Evolutionary conservation across 2,329 filamentous ascomycete genomes (phyloP), one percentile per base, ranked within the genome.

Genomic region (Fusarium dlaminii): DNA sequence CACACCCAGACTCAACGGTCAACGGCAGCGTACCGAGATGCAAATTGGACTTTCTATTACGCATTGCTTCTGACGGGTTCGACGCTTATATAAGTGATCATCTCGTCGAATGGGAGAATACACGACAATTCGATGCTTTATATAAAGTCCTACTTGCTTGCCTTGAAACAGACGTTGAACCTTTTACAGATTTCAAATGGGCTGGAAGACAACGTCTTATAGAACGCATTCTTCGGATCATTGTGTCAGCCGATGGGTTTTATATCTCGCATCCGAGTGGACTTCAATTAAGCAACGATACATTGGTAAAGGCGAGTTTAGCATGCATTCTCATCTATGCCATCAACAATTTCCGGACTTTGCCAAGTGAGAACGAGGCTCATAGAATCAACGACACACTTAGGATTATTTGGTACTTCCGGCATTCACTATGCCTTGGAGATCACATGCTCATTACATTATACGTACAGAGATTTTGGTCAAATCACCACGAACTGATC

Each of bases 221-320:
- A 13, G 1, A 27, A 13, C n/a, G 11, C 17, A 45, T 45, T 27
- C 24, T 45, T 18, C 8, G 3, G n/a, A 24, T 24, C 8, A 1
- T 43, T 43, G 4, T 12, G 11, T 17, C 40, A 5, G 36, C 17
- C 6, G 6, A 24, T 18, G 12, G 5, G 8, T 18, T 24, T 10
- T 6, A 6, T 18, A 8, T 43, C 5, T 43, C 10, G 10, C 1
- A 0, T 18, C n/a, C n/a, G 4, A 24, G 1, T 0, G n/a, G 15
- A 4, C 15, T 5, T 0, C n/a, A 18, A 5, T 4, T 43, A 5
- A 43, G 42, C 2, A 18, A 6, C 4, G 1, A 18, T 18, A 43
- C n/a, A 8, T 5, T 24, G n/a, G 42, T 18, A 4, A 43, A 43
- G 4, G 6, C 15, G 6, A 24, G 15, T 10, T 12, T 43, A 8